A percentile compares a stretch with the other conserved stretches of the same genome.
These are phyloP conservation scores for barley (Hordeum vulgare) DNA, from an alignment of 176 grass and related monocot species.

Conservation along the genomic window DNA sequence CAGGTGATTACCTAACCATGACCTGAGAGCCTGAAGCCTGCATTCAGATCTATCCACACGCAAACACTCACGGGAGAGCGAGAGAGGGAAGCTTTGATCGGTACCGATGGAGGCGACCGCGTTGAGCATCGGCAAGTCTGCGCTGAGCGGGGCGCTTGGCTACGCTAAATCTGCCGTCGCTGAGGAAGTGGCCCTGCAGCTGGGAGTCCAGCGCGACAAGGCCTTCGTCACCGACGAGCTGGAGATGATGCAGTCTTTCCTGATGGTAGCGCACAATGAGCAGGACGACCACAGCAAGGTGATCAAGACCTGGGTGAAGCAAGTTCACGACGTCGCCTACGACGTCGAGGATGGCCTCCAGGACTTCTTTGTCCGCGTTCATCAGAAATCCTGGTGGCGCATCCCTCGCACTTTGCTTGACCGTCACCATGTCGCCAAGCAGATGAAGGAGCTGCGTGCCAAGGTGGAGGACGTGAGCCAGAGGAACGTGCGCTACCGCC, in stretches of 20 bases:
- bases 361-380: not conserved
- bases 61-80: not conserved
- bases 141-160: not conserved
- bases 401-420: not conserved
- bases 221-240: not conserved
- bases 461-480: not conserved
- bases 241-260: not conserved
- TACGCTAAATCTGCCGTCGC: not conserved
- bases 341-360: not conserved
- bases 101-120: not conserved
- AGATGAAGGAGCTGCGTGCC: not conserved
- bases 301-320: not conserved
- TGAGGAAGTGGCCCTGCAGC: not conserved
- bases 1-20: too few relatives aligned
- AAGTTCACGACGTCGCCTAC: not conserved
- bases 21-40: not conserved
- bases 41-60: not conserved
- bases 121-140: not conserved
- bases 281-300: not conserved
- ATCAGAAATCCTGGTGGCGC: not conserved
- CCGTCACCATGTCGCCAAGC: not conserved
- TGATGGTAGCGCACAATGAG: not conserved
- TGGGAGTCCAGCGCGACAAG: not conserved
- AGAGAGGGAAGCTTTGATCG: not conserved
- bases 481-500: not conserved